Conservation (phyloP, 805 yeast genomes). For the Saturnispora halmiae region DNA sequence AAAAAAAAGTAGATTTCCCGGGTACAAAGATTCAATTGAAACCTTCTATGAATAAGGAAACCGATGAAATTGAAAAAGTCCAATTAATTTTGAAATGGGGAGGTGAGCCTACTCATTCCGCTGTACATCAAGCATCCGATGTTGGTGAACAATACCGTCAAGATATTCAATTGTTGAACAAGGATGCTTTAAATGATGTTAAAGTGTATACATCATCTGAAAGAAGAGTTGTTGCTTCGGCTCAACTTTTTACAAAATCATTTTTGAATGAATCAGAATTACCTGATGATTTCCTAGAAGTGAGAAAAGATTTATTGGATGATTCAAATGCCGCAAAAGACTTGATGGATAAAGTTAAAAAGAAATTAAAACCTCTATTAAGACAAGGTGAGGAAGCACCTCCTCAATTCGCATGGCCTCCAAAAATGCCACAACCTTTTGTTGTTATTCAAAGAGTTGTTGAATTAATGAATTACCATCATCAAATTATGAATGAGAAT, state of each 20-base stretch:
- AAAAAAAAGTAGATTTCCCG: constrained; percentile 81
- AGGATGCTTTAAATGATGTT: constrained; percentile 75
- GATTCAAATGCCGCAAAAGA: constrained; percentile 98
- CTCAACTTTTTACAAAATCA: constrained; percentile 73
- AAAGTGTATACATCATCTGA: constrained; percentile 87
- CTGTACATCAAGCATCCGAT: constrained; percentile 87
- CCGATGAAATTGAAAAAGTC: constrained; percentile 76
- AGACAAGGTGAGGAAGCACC: constrained; percentile 97
- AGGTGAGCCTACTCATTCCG: constrained; percentile 98
- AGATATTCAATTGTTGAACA: constrained; percentile 77
- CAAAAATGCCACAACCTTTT: constrained; percentile 95
- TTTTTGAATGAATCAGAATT: constrained; percentile 61
- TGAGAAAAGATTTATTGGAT: constrained; percentile 84
- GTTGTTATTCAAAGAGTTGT: constrained; percentile 89
- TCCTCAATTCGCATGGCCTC: constrained; percentile 97
- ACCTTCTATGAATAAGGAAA: constrained; percentile 61
- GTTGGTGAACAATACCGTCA: constrained; percentile 94
- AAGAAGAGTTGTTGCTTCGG: constrained; percentile 88
- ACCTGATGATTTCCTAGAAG: constrained; percentile 69
- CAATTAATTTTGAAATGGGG: constrained; percentile 98
- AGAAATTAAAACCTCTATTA: constrained; percentile 85
- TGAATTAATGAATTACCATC: constrained; percentile 89
- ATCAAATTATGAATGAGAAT: constrained; percentile 72
- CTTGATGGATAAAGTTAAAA: constrained; percentile 94
- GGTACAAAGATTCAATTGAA: constrained; percentile 95